Conservation (phyloP, 257 asterid genomes). For the Jasminum sambac region DNA sequence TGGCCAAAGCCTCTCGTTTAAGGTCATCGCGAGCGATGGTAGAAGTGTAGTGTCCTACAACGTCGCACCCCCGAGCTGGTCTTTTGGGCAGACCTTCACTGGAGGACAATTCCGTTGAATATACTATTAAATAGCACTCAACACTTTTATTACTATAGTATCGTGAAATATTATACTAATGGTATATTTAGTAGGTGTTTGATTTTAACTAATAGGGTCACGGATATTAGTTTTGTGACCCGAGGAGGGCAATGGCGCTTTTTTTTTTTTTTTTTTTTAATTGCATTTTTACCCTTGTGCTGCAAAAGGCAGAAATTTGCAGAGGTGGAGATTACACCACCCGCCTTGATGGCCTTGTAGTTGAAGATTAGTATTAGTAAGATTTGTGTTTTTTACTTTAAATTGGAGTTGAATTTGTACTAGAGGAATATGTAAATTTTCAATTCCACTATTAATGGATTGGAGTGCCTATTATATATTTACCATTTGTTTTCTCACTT, state of each 20-base stretch:
- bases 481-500: neutral
- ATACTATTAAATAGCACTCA: neutral
- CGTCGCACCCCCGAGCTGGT: constrained; percentile 73
- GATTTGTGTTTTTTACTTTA: constrained; percentile 12
- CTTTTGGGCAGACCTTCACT: constrained; percentile 77
- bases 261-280: neutral
- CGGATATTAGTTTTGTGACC: constrained; percentile 43
- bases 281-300: constrained; percentile 8
- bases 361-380: constrained; percentile 23
- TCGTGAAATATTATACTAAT: neutral
- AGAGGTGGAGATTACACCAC: constrained; percentile 55
- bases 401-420: constrained; percentile 23
- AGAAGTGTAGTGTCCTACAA: constrained; percentile 62
- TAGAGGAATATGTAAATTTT: constrained; percentile 33
- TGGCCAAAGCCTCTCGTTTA: constrained; percentile 82
- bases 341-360: constrained; percentile 50
- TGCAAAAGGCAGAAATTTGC: constrained; percentile 30
- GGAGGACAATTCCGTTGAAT: constrained; percentile 71
- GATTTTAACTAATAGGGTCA: constrained; percentile 24
- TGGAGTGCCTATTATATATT: constrained; percentile 25
- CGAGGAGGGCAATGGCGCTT: constrained; percentile 39
- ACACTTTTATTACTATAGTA: neutral
- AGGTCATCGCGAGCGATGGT: constrained; percentile 82
- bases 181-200: neutral
- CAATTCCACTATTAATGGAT: constrained; percentile 33